These are phyloP conservation scores for Torrubiella hemipterigena DNA, from an alignment of 2,329 filamentous ascomycete genomes.

Conservation along the genomic window DNA sequence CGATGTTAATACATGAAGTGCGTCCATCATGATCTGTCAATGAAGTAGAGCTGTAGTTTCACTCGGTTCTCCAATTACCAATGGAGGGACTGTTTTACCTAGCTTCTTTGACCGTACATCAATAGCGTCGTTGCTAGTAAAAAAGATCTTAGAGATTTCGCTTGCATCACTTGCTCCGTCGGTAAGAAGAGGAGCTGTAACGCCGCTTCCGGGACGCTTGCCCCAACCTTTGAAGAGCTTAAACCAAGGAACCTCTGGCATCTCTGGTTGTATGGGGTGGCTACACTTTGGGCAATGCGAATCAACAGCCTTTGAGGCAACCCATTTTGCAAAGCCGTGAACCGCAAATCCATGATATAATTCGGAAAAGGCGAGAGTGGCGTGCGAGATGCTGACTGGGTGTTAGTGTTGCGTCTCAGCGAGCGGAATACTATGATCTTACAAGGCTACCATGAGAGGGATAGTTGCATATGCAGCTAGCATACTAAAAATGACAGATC, in stretches of 20 bases:
- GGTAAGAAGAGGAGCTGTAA: constrained; percentile 4
- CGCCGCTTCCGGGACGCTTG: neutral
- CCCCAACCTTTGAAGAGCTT: constrained; percentile 8
- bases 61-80: too few species aligned
- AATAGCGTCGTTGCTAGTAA: too few species aligned
- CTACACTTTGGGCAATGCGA: constrained; percentile 28
- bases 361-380: constrained; percentile 22
- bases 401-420: constrained; percentile 3
- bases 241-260: constrained; percentile 24
- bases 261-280: constrained; percentile 21
- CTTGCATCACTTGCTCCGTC: too few species aligned
- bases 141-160: too few species aligned
- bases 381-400: constrained; percentile 20
- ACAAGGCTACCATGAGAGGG: constrained; percentile 28
- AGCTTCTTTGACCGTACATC: too few species aligned
- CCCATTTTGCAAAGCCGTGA: constrained; percentile 22
- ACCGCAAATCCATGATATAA: constrained; percentile 28
- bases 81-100: too few species aligned
- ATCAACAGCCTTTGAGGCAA: constrained; percentile 25
- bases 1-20: too few species aligned
- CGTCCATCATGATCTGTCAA: too few species aligned
- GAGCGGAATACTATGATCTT: constrained; percentile 9
- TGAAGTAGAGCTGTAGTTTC: too few species aligned
- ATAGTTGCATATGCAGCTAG: constrained; percentile 29
- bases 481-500: constrained; percentile 21